These are phyloP conservation scores for Puccinellia tenuiflora DNA, from an alignment of 176 grass and related monocot species.

Conservation along the genomic window DNA sequence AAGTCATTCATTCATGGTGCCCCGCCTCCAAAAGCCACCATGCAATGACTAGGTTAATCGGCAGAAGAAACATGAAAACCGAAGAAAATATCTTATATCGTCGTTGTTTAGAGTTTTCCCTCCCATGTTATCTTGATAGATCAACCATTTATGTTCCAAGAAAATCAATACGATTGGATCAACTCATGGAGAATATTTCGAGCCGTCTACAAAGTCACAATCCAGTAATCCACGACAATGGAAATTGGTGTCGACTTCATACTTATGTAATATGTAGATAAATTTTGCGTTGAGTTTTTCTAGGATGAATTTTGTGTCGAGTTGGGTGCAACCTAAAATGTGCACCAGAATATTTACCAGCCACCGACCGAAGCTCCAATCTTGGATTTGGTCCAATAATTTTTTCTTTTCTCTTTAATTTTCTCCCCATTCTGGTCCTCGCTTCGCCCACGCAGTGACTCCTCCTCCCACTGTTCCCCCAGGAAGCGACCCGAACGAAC, in stretches of 20 bases:
- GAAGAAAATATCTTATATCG: background rate
- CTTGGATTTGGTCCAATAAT: constrained; percentile 47
- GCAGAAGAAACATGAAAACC: background rate
- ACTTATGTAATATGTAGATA: background rate
- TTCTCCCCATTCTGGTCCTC: constrained; percentile 20
- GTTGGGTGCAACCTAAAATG: constrained; percentile 7
- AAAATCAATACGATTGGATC: background rate
- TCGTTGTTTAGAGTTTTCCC: background rate
- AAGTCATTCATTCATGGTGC: too few species aligned
- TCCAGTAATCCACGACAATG: background rate
- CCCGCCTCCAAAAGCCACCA: too few species aligned
- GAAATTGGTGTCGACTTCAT: background rate
- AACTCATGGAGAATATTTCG: background rate
- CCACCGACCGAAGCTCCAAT: constrained; percentile 20
- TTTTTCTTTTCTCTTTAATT: constrained; percentile 12
- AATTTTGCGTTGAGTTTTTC: background rate
- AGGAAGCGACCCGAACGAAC: constrained; percentile 33
- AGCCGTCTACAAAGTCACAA: background rate
- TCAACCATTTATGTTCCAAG: background rate
- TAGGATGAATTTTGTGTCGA: background rate
- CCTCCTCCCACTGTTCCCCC: constrained; percentile 8
- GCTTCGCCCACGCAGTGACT: constrained; percentile 24
- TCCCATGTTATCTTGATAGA: background rate
- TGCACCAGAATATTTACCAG: constrained; percentile 33
- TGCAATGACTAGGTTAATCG: too few species aligned